Evolutionary conservation across 306 rosid species (phyloP), one percentile per base, ranked within the genome.

Genomic region (Prunus mume): DNA sequence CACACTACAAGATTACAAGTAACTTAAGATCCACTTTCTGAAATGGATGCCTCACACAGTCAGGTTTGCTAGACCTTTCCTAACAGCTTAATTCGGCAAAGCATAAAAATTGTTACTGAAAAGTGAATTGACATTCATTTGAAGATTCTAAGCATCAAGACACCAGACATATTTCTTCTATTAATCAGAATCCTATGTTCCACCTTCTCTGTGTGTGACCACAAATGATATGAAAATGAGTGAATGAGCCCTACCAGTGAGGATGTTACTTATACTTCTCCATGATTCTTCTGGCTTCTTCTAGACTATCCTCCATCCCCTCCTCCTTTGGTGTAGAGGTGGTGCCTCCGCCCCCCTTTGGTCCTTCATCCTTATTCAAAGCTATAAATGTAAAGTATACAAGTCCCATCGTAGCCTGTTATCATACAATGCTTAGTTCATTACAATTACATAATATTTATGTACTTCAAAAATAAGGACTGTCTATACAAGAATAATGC

Each of bases 221-320:
- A 72, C 50, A 58, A 49, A n/a, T 77, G 61, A 17, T 67, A 43
- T 69, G 69, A 68, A 86, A 84, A 32, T 52, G 72, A 68, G 81
- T 38, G 43, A 38, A 6, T 7, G 43, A 38, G 43, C 43, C 83
- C 81, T 79, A 52, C 83, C 66, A 71, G 4, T 30, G 57, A 41
- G 60, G 55, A 18, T 46, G 58, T 81, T 89, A 95, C 88, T 92
- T 90, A 85, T 95, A 95, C 90, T 95, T 95, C 12, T 95, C 97
- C 98, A 95, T 95, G 79, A 95, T 95, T 86, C 83, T 92, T 75
- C 83, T 80, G 43, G 98, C 98, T 80, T 92, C 97, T 84, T 95
- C 97, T n/a, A 86, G 84, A 45, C 91, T 87, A 68, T 95, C 97
- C 2, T 88, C 96, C 57, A 80, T 70, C 30, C 93, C 69, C 0